Evolutionary conservation across 352 stramenopile genomes (phyloP).

Genomic region (Phytophthora europaea): DNA sequence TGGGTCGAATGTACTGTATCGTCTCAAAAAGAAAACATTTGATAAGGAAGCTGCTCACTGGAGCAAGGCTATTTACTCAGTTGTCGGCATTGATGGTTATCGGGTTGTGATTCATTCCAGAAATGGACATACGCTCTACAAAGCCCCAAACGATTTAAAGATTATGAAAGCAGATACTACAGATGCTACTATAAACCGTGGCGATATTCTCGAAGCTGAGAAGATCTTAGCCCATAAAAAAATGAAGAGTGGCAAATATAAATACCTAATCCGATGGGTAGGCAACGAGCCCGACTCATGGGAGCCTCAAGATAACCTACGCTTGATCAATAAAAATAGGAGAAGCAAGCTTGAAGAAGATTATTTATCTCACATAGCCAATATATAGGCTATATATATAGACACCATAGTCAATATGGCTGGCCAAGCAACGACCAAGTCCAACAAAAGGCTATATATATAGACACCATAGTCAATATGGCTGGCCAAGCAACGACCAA

Average conservation of each 20-base stretch:
- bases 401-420: no score
- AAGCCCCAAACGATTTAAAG: constrained; percentile 32
- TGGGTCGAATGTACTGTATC: constrained; percentile 20
- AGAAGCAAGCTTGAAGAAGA: not conserved
- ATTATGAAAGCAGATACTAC: constrained; percentile 28
- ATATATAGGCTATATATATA: no score
- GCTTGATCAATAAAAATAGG: not conserved
- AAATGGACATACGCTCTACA: constrained; percentile 43
- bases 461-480: no score
- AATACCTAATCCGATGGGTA: not conserved
- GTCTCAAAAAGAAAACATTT: constrained; percentile 35
- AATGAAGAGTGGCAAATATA: not conserved
- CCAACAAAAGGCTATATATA: no score
- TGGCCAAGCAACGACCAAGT: not conserved
- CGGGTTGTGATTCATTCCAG: constrained; percentile 34
- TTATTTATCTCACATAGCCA: not conserved
- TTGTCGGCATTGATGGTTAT: constrained; percentile 40
- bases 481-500: no score
- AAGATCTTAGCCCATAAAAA: constrained; percentile 26
- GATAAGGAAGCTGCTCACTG: constrained; percentile 37
- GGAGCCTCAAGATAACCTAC: not conserved
- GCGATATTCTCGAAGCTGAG: constrained; percentile 29
- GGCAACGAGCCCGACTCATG: not conserved
- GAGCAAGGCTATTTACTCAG: constrained; percentile 25
- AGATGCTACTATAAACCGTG: constrained; percentile 21